Evolutionary conservation across 2,329 filamentous ascomycete genomes (phyloP), one percentile per base, ranked within the genome.

Genomic region (Exophiala sideris): DNA sequence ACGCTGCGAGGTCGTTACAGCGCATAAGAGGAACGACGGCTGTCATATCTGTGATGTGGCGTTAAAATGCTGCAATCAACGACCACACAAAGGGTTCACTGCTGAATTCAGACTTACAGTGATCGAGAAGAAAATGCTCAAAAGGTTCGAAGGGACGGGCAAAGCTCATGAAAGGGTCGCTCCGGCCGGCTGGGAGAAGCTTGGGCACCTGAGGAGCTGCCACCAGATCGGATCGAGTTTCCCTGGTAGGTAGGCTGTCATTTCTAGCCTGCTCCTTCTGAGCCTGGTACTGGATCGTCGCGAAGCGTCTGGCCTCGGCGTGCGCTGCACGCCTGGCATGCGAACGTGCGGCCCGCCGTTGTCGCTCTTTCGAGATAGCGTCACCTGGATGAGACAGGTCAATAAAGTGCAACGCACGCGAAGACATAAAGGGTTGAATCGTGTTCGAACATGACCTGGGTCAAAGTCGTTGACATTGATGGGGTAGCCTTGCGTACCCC

Each of bases 121-220:
- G 14, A n/a, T 45, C 42, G 12, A 45, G 20, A 9, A 45, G 42
- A 11, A 45, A 32, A 32, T 33, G 42, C 24, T 45, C 42, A 24
- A 45, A 29, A 24, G 42, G 42, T 24, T 24, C 29, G 24, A 45
- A 45, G 21, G 42, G 18, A 20, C 42, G 18, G 10, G 32, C 42
- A 32, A 45, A 45, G 42, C 42, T 45, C 42, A 11, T 45, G 32
- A 45, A 45, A 6, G 24, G 42, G 42, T 45, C 42, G 21, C 11
- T 24, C 2, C 24, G 42, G 4, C 42, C 42, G 9, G 39, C 39
- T 29, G 24, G 24, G 24, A 29, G 24, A 29, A 29, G 24, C 24
- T 29, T 29, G 39, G 5, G 14, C 20, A 41, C 16, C 8, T 7
- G 39, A 16, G 21, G 39, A 41, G 11, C 21, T 41, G 7, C 3